Conservation (phyloP, 306 rosid genomes). For the Medicago arabica region DNA sequence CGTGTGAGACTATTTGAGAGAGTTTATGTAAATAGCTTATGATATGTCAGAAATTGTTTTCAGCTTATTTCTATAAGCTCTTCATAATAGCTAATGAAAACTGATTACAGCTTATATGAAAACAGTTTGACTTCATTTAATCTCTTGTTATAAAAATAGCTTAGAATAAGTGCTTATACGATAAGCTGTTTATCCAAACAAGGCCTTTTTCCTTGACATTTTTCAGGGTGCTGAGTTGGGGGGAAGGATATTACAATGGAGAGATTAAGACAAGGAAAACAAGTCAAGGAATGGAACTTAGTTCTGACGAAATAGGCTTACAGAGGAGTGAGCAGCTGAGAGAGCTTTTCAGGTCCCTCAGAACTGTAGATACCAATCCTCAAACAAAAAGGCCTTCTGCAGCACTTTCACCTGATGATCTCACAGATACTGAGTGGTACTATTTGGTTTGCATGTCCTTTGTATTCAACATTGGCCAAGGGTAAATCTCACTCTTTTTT, state of each 20-base stretch:
- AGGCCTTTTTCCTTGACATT: conserved; percentile 7
- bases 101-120: no score
- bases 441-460: conserved; percentile 97
- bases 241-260: conserved; percentile 90
- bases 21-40: neutral
- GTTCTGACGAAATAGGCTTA: conserved; percentile 70
- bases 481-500: conserved; percentile 49
- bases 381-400: conserved; percentile 77
- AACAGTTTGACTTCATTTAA: no score
- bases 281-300: conserved; percentile 65
- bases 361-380: conserved; percentile 62
- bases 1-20: neutral
- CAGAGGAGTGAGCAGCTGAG: conserved; percentile 79
- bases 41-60: no score
- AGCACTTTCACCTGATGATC: conserved; percentile 85
- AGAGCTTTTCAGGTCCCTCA: conserved; percentile 71
- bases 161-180: neutral
- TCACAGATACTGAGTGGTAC: conserved; percentile 88
- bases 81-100: no score
- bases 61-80: no score
- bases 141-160: neutral
- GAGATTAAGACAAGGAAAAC: conserved; percentile 91
- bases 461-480: conserved; percentile 77
- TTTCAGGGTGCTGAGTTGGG: conserved; percentile 76
- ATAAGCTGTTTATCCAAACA: neutral